These are phyloP conservation scores for Penicillium rolfsii DNA, from an alignment of 2,329 filamentous ascomycete species.

Conservation along the genomic window DNA sequence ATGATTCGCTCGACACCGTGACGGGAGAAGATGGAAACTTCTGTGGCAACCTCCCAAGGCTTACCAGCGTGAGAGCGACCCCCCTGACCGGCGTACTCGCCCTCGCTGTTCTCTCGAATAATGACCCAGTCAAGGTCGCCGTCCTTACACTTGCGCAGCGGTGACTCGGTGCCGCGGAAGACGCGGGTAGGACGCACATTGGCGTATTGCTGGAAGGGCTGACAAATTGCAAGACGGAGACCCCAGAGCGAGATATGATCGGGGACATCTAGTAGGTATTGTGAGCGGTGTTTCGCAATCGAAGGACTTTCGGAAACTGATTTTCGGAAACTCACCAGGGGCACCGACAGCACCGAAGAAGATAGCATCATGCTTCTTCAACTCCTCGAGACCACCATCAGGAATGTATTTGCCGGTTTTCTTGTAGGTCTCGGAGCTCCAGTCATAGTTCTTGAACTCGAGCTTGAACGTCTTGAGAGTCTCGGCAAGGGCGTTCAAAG, in stretches of 20 bases:
- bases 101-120: constrained; percentile 68
- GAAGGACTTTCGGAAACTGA: background rate
- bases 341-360: constrained; percentile 70
- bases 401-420: constrained; percentile 68
- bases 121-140: constrained; percentile 70
- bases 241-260: constrained; percentile 71
- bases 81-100: constrained; percentile 68
- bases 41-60: constrained; percentile 64
- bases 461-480: constrained; percentile 61
- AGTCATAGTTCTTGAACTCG: constrained; percentile 66
- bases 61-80: constrained; percentile 62
- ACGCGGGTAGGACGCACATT: constrained; percentile 68
- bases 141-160: constrained; percentile 56
- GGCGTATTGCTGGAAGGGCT: constrained; percentile 69
- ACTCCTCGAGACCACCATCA: constrained; percentile 59
- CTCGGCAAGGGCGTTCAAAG: constrained; percentile 53
- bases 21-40: constrained; percentile 66
- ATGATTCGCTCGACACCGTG: constrained; percentile 63
- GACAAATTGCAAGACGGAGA: constrained; percentile 67
- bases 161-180: constrained; percentile 63
- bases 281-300: background rate
- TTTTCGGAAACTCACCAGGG: constrained; percentile 45
- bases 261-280: constrained; percentile 55
- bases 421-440: constrained; percentile 69
- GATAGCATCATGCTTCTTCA: constrained; percentile 66